Evolutionary conservation across 2,329 filamentous ascomycete genomes (phyloP), one percentile per base, ranked within the genome.

Genomic region (Calycina herbarum): DNA sequence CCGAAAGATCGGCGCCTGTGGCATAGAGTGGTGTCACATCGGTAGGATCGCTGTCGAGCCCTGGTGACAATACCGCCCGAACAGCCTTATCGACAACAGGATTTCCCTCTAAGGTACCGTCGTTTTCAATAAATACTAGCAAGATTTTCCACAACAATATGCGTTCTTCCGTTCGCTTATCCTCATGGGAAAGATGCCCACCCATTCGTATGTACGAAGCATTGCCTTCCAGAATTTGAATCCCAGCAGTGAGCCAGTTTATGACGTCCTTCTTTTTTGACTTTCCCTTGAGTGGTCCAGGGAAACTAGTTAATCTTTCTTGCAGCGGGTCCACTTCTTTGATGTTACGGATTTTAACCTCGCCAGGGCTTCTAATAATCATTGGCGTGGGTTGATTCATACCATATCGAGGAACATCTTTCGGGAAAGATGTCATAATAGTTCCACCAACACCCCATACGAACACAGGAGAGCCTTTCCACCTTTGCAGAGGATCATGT

Each of bases 251-350:
- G 57, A 99, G 82, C 95, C 96, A 99, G 1, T 86, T 78, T 56
- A 94, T 72, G 0, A 93, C 86, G 63, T 99, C 94, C 80, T 98
- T 99, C 83, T 99, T 99, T 82, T 97, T 98, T 1, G 89, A 88
- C 76, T 97, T 98, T 51, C 88, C 85, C 77, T 90, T 93, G 33
- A 99, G 80, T 2, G 96, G 95, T 0, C 95, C 95, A 0, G 95
- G 95, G 73, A 98, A 98, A 71, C 89, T 93, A 20, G 87, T 84
- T 59, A 95, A 80, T 2, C 88, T 85, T 40, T 95, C 92, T 29
- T 86, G 82, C 8, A 93, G 80, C 4, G 91, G 88, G 57, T 92
- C 80, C 35, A 92, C 82, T 56, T 93, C 88, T 75, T 90, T 95
- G 68, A 92, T 84, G 71, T 86, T 90, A 68, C 87, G 85, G n/a